Evolutionary conservation across 495 filamentous ascomycete genomes (phyloP).

Genomic region (Saxophila tyrrhenica): DNA sequence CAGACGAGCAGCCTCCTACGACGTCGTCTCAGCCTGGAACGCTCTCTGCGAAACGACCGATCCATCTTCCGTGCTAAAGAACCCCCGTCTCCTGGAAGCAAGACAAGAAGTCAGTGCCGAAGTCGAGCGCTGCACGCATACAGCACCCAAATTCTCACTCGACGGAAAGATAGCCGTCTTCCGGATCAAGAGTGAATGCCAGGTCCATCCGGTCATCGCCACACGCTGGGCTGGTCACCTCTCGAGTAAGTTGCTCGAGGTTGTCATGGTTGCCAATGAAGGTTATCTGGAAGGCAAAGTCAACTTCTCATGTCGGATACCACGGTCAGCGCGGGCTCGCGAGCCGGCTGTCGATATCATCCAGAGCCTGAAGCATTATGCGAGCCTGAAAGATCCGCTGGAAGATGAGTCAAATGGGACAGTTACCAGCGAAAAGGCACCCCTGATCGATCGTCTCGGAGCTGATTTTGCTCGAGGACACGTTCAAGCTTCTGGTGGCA

Average conservation of each 20-base stretch:
- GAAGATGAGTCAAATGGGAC: slow-evolving; percentile 12
- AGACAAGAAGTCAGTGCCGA: slow-evolving; percentile 42
- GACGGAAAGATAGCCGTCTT: slow-evolving; percentile 48
- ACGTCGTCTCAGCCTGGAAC: slow-evolving; percentile 44
- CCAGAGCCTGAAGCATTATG: slow-evolving; percentile 36
- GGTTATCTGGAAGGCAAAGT: slow-evolving; percentile 43
- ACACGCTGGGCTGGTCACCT: slow-evolving; percentile 47
- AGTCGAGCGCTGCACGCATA: slow-evolving; percentile 42
- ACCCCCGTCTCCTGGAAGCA: slow-evolving; percentile 35
- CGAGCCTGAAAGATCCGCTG: slow-evolving; percentile 14
- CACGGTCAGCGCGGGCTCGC: slow-evolving; percentile 34
- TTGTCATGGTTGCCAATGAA: slow-evolving; percentile 47
- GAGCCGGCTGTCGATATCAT: slow-evolving; percentile 47
- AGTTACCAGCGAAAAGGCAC: slow-evolving; percentile 21
- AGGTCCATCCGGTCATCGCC: slow-evolving; percentile 49
- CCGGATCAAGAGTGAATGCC: slow-evolving; percentile 40
- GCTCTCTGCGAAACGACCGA: slow-evolving; percentile 32
- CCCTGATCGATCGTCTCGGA: slow-evolving; percentile 38
- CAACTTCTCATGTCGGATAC: slow-evolving; percentile 47
- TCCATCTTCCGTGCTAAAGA: slow-evolving; percentile 37
- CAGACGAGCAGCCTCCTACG: slow-evolving; percentile 41
- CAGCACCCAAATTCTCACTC: slow-evolving; percentile 43
- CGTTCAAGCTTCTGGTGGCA: slow-evolving; percentile 47
- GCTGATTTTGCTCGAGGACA: slow-evolving; percentile 47
- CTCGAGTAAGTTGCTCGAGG: slow-evolving; percentile 38